A percentile compares a stretch with the other conserved stretches of the same genome.
phyloP scores from a whole-genome alignment of 2,329 filamentous ascomycete genomes.

The Neopestalotiopsis rosae region DNA sequence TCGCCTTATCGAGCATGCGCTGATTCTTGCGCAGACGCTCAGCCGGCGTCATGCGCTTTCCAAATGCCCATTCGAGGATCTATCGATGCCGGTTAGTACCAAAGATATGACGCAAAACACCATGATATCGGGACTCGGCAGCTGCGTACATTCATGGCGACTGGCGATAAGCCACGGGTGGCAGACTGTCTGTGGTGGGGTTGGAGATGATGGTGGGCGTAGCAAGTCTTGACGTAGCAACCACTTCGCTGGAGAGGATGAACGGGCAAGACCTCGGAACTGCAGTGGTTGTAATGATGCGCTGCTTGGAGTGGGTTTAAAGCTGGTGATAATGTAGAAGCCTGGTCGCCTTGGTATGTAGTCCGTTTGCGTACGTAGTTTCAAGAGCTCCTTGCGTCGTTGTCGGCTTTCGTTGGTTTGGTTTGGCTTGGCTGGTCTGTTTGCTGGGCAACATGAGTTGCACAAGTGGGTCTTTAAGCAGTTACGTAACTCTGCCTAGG shows the following conservation, averaged over 20 bases:
- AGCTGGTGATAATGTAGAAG: not conserved
- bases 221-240: not conserved
- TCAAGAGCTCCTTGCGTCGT: conserved; percentile 6
- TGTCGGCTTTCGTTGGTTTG: not conserved
- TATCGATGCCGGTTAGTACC: conserved; percentile 43
- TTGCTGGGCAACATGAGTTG: conserved; percentile 9
- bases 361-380: not conserved
- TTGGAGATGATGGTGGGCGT: not conserved
- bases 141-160: conserved; percentile 16
- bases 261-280: not conserved
- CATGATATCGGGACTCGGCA: not conserved
- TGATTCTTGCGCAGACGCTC: conserved; percentile 93
- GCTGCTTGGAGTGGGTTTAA: not conserved
- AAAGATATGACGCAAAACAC: not conserved
- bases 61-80: conserved; percentile 99
- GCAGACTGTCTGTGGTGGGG: not conserved
- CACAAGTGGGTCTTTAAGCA: not conserved
- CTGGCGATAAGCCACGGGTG: not conserved
- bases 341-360: not conserved
- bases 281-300: not conserved
- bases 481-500: conserved; percentile 14
- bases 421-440: not conserved
- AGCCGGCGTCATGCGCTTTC: conserved; percentile 97
- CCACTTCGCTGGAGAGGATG: not conserved
- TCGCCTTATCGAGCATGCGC: conserved; percentile 94